Evolutionary conservation across 768 basidiomycete species (phyloP).

Genomic region (Calocybe gangraenosa): DNA sequence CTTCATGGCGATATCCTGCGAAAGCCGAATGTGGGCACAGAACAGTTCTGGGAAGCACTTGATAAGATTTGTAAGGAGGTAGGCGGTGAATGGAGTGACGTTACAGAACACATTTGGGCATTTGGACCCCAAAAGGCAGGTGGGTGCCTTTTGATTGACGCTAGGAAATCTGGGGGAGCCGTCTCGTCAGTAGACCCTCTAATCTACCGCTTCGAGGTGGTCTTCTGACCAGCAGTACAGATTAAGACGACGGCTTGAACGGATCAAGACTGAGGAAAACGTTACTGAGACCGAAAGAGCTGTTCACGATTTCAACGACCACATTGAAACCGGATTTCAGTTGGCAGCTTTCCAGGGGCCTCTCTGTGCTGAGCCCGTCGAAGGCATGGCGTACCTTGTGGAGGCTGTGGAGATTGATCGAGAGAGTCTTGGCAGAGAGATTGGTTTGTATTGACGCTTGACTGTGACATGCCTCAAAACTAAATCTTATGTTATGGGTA

Average conservation of each 20-base stretch:
- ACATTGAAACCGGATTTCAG: conserved; percentile 93
- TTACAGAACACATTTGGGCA: conserved; percentile 76
- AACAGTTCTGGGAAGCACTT: conserved; percentile 79
- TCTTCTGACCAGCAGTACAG: conserved; percentile 30
- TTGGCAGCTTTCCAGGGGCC: conserved; percentile 93
- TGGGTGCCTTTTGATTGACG: conserved; percentile 82
- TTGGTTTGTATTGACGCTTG: conserved; percentile 40
- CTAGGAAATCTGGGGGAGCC: conserved; percentile 38
- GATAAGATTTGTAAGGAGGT: conserved; percentile 57
- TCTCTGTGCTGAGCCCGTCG: conserved; percentile 90
- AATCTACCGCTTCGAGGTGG: background rate
- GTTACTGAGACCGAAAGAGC: conserved; percentile 30
- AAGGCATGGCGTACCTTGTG: conserved; percentile 89
- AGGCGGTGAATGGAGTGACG: conserved; percentile 82
- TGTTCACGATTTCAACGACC: conserved; percentile 64
- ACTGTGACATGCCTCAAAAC: background rate
- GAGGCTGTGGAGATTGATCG: conserved; percentile 67
- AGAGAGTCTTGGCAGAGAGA: conserved; percentile 59
- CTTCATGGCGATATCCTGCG: conserved; percentile 55
- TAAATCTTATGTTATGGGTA: conserved; percentile 6
- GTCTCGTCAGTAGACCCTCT: conserved; percentile 53
- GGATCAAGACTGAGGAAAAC: conserved; percentile 26
- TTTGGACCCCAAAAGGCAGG: conserved; percentile 90
- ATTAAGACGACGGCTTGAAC: conserved; percentile 47
- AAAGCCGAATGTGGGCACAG: conserved; percentile 61